phyloP scores from a whole-genome alignment of 805 yeast species.

The Nakazawaea sp. region DNA sequence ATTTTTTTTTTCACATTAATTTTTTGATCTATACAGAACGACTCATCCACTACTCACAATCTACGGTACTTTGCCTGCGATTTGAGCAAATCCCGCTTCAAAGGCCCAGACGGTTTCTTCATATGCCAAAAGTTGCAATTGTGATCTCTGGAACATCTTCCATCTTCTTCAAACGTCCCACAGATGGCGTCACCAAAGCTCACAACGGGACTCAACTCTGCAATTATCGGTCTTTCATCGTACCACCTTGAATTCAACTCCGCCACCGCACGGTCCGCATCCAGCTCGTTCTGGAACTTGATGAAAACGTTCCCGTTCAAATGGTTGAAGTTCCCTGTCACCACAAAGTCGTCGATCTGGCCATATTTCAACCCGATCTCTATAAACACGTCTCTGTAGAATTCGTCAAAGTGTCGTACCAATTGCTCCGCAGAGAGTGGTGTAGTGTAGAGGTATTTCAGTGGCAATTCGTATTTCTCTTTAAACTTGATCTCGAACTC shows the following conservation, averaged over 20 bases:
- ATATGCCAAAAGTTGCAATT: conserved; percentile 86
- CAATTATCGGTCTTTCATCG: conserved; percentile 67
- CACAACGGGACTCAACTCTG: conserved; percentile 71
- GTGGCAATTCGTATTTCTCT: conserved; percentile 1
- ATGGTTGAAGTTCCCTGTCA: conserved; percentile 83
- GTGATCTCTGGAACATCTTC: conserved; percentile 72
- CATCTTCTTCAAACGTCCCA: conserved; percentile 44
- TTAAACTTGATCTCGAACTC: conserved; percentile 6
- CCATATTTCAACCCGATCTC: conserved; percentile 46
- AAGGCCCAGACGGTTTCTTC: conserved; percentile 41
- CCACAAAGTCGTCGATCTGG: conserved; percentile 52
- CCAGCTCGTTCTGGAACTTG: conserved; percentile 44
- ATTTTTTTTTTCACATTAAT: neutral
- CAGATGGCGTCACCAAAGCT: conserved; percentile 71
- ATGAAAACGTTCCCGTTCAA: conserved; percentile 82
- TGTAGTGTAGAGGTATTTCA: conserved; percentile 9
- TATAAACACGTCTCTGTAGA: conserved; percentile 65
- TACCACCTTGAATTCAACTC: conserved; percentile 78
- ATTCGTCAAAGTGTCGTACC: conserved; percentile 47
- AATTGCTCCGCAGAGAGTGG: conserved; percentile 26
- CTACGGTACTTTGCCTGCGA: conserved; percentile 28
- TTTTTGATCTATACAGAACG: neutral
- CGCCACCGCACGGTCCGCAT: conserved; percentile 55
- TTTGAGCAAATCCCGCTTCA: conserved; percentile 32
- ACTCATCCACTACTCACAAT: neutral